Evolutionary conservation across 2,329 filamentous ascomycete genomes (phyloP).

Genomic region (Chlorencoelia australis): DNA sequence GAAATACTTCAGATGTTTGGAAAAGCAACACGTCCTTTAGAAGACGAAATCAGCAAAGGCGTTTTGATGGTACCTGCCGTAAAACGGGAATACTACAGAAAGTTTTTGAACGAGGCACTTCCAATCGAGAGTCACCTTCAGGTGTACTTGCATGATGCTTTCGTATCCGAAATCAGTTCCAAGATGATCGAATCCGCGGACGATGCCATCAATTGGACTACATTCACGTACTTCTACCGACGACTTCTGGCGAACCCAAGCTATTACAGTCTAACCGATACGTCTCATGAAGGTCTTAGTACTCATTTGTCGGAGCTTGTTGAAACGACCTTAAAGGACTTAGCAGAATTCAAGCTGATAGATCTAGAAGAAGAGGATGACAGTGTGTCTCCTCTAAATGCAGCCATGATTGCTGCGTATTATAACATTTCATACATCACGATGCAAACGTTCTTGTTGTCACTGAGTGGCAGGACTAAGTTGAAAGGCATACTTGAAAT

Average conservation of each 20-base stretch:
- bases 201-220: slow-evolving; percentile 96
- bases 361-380: slow-evolving; percentile 94
- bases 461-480: slow-evolving; percentile 78
- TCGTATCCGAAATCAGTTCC: slow-evolving; percentile 93
- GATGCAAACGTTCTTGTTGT: slow-evolving; percentile 96
- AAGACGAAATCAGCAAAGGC: slow-evolving; percentile 74
- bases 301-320: slow-evolving; percentile 90
- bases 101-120: slow-evolving; percentile 92
- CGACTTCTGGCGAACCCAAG: slow-evolving; percentile 90
- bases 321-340: slow-evolving; percentile 81
- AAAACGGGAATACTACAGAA: slow-evolving; percentile 97
- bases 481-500: slow-evolving; percentile 96
- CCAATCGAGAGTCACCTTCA: slow-evolving; percentile 93
- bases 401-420: slow-evolving; percentile 96
- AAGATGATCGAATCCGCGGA: slow-evolving; percentile 93
- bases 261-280: slow-evolving; percentile 84
- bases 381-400: slow-evolving; percentile 78
- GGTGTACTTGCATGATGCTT: slow-evolving; percentile 86
- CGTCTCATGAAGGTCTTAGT: slow-evolving; percentile 87
- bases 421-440: slow-evolving; percentile 99
- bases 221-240: slow-evolving; percentile 97
- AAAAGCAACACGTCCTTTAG: slow-evolving; percentile 69
- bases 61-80: slow-evolving; percentile 95
- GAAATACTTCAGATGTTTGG: slow-evolving; percentile 98
- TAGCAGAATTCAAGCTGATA: slow-evolving; percentile 88